Evolutionary conservation across 768 basidiomycete species (phyloP).

Genomic region (Kwoniella dendrophila): DNA sequence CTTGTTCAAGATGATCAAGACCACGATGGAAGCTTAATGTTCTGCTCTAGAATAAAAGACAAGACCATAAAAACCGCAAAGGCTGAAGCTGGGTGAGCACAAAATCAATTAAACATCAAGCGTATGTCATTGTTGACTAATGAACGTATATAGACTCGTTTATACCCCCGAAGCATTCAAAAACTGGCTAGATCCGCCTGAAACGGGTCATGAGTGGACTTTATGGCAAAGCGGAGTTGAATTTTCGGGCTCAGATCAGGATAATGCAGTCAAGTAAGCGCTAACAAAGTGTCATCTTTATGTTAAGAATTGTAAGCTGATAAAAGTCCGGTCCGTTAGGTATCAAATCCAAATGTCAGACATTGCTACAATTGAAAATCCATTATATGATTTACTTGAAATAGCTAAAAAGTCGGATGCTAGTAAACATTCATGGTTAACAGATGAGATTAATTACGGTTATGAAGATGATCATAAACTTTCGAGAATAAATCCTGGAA

Average conservation of each 20-base stretch:
- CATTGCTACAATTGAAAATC: background rate
- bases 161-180: slow-evolving; percentile 18
- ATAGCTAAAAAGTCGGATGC: background rate
- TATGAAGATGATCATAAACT: too few species aligned
- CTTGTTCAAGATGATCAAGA: background rate
- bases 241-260: too few species aligned
- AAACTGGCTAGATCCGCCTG: slow-evolving; percentile 12
- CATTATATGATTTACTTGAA: slow-evolving; percentile 6
- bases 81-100: background rate
- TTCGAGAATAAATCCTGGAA: too few species aligned
- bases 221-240: slow-evolving; percentile 2
- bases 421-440: too few species aligned
- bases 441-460: too few species aligned
- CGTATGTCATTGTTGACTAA: background rate
- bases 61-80: too few species aligned
- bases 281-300: too few species aligned
- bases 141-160: slow-evolving; percentile 8
- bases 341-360: background rate
- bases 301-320: background rate
- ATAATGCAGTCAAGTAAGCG: too few species aligned
- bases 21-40: slow-evolving; percentile 2
- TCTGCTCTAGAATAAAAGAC: background rate
- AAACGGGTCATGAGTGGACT: background rate
- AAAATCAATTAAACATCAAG: background rate
- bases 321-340: background rate